Base-by-base conservation (phyloP, 2,329 filamentous ascomycete genomes). In the Trichoderma guizhouense region DNA sequence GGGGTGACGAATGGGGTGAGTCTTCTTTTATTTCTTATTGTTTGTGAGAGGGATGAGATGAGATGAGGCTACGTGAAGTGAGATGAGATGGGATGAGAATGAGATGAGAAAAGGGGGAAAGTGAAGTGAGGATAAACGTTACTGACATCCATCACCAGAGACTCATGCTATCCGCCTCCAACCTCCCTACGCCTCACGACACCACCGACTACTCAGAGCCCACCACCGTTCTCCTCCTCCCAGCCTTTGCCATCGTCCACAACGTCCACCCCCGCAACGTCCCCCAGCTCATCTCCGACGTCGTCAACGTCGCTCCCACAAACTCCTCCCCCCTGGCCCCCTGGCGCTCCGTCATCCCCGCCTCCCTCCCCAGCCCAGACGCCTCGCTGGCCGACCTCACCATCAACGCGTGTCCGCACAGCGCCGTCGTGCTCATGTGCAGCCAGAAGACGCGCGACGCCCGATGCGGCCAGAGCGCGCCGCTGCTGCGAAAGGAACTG, bases 381-480 rank as follows among this genome's bases (percentile, higher is more conserved):
- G 69, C 77, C 28, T 76, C 78, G 8, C 65, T 76, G 11, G 76
- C 79, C 2, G 57, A 39, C 28, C 77, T 85, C 36, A 78, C 78
- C 1, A 81, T 76, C 26, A 67, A 71, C 32, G 86, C 92, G 5
- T 95, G 91, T 75, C 94, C 94, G 4, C 95, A 98, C 85, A 87
- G 89, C 73, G 94, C 92, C 75, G 87, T 98, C 30, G 94, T 99
- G 78, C 89, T 99, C 65, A 91, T 99, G 79, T 99, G 96, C 85
- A 97, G 93, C 60, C 96, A 98, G 79, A 90, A 90, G 78, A 98
- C 94, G n/a, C 92, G 96, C 74, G 96, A 98, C 81, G 95, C 93
- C 0, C 92, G 96, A 76, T 98, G 96, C 80, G 96, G 95, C 0
- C 95, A 98, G 84, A 96, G 92, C 39, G 96, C 96, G 1, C 96